Conservation (phyloP, 2,329 filamentous ascomycete genomes). For the Fusarium fracticaudum region DNA sequence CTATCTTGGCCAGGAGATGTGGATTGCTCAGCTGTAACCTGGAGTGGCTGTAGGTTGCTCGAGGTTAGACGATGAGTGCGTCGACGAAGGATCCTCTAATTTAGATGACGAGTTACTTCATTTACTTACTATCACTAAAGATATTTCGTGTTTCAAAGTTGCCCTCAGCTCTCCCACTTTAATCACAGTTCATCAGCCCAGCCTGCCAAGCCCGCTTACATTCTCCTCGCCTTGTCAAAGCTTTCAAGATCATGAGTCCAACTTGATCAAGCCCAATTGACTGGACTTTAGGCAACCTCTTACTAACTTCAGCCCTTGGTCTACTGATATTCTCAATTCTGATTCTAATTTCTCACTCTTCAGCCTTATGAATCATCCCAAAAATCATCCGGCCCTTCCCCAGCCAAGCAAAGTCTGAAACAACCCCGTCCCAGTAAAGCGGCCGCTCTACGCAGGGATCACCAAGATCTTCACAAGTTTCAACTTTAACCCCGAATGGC, state of each 20-base stretch:
- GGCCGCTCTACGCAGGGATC: slow-evolving; percentile 24
- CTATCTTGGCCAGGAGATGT: background rate
- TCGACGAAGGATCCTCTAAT: background rate
- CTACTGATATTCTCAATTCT: background rate
- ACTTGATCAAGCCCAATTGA: background rate
- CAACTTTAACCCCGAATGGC: slow-evolving; percentile 9
- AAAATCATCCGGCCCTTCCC: background rate
- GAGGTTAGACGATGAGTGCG: background rate
- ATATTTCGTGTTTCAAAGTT: slow-evolving; percentile 6
- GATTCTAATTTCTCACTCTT: fast-evolving
- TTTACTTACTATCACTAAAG: background rate
- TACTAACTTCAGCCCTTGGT: background rate
- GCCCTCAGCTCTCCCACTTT: slow-evolving; percentile 10
- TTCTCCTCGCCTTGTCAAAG: background rate
- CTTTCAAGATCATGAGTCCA: background rate
- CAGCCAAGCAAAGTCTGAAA: slow-evolving; percentile 10
- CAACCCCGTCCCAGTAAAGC: slow-evolving; percentile 12
- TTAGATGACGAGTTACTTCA: background rate
- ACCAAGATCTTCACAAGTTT: slow-evolving; percentile 18
- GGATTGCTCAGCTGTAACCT: background rate
- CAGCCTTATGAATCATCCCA: background rate
- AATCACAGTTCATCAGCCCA: background rate
- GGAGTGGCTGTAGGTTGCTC: background rate
- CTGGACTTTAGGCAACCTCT: background rate
- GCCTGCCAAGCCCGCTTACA: slow-evolving; percentile 4